phyloP scores from a whole-genome alignment of 164 flowering plant species.

The Magnolia sinica region DNA sequence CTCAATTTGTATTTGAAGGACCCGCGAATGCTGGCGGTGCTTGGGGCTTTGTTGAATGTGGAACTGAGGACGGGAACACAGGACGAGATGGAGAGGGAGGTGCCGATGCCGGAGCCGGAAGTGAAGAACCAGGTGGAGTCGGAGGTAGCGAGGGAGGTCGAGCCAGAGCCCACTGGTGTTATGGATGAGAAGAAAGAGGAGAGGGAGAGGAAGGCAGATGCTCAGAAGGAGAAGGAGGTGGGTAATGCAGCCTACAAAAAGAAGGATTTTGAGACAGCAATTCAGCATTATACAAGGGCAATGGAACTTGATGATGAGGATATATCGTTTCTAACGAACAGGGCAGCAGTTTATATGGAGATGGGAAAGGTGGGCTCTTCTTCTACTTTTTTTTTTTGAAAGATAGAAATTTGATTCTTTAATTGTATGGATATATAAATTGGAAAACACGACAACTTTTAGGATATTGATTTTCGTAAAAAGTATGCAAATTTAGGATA shows the following conservation, averaged over 20 bases:
- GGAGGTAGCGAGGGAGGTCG: slow-evolving; percentile 27
- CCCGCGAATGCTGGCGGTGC: slow-evolving; percentile 83
- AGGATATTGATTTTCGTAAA: no score
- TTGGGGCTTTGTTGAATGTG: slow-evolving; percentile 73
- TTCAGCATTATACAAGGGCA: slow-evolving; percentile 69
- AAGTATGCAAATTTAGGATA: no score
- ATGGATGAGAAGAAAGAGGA: slow-evolving; percentile 56
- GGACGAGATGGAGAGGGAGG: slow-evolving; percentile 51
- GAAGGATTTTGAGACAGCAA: slow-evolving; percentile 90
- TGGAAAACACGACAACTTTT: no score
- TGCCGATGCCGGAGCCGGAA: slow-evolving; percentile 13
- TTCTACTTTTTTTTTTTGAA: not conserved
- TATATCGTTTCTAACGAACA: slow-evolving; percentile 77
- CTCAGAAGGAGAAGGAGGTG: slow-evolving; percentile 80
- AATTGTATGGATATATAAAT: no score
- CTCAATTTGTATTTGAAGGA: slow-evolving; percentile 73
- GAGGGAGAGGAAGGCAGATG: slow-evolving; percentile 59
- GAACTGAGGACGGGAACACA: slow-evolving; percentile 39
- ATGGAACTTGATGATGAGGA: slow-evolving; percentile 83
- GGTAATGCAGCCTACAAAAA: slow-evolving; percentile 95
- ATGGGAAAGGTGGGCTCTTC: slow-evolving; percentile 74
- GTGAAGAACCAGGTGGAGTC: slow-evolving; percentile 26
- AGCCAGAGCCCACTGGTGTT: slow-evolving; percentile 45
- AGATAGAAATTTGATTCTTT: no score
- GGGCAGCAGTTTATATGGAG: slow-evolving; percentile 93